Evolutionary conservation across 2,329 filamentous ascomycete species (phyloP).

Genomic region (Dothidotthia symphoricarpi): DNA sequence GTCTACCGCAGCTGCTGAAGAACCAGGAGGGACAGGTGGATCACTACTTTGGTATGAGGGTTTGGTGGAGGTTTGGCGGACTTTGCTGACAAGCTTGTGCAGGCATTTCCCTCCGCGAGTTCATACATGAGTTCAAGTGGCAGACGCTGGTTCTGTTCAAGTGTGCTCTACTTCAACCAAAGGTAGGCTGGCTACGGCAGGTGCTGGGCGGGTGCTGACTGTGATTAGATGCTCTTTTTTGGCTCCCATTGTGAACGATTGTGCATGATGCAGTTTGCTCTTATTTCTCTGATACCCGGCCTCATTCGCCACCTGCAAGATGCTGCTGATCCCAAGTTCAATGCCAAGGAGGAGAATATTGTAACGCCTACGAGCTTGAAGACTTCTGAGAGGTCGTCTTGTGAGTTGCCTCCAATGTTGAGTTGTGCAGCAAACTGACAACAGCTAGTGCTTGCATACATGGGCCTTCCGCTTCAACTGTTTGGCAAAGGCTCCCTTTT

Average conservation of each 20-base stretch:
- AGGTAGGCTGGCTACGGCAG: constrained; percentile 56
- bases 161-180: constrained; percentile 88
- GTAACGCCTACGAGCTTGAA: constrained; percentile 78
- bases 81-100: not conserved
- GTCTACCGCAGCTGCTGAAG: constrained; percentile 60
- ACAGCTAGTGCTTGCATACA: constrained; percentile 72
- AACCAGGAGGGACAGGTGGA: constrained; percentile 73
- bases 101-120: constrained; percentile 76
- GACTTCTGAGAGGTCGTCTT: constrained; percentile 86
- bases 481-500: constrained; percentile 97
- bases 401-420: constrained; percentile 37
- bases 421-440: constrained; percentile 21
- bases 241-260: constrained; percentile 92
- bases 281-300: constrained; percentile 91
- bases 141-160: constrained; percentile 94
- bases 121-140: constrained; percentile 91
- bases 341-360: constrained; percentile 74
- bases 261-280: constrained; percentile 97
- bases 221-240: constrained; percentile 87
- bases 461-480: constrained; percentile 91
- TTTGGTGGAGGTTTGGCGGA: not conserved
- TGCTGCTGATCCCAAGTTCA: constrained; percentile 89
- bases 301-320: constrained; percentile 90
- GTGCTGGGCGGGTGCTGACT: constrained; percentile 11
- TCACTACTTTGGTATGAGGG: constrained; percentile 73